phyloP scores from a whole-genome alignment of 139 green algal species.

The Chlamydomonas sp. region DNA sequence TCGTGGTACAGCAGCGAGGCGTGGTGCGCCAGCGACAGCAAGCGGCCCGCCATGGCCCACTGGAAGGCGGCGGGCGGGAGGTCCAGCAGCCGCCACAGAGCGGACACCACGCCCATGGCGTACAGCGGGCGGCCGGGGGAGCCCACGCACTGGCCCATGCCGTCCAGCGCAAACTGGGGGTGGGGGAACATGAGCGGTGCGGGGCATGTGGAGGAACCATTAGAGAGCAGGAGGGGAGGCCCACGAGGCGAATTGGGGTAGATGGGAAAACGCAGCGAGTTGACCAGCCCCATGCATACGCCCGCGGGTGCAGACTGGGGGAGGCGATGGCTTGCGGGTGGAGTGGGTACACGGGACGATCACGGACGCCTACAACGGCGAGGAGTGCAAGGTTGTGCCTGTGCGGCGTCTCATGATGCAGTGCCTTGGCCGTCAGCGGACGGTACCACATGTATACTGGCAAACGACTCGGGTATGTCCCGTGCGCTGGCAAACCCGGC shows the following conservation, averaged over 20 bases:
- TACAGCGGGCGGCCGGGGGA: slow-evolving; percentile 7
- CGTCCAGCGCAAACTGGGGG: slow-evolving; percentile 21
- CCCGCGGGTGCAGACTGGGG: background rate
- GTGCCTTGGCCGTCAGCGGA: background rate
- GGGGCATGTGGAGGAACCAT: background rate
- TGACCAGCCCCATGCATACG: no score
- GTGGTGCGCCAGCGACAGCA: slow-evolving; percentile 27
- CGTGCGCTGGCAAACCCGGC: background rate
- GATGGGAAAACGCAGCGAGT: background rate
- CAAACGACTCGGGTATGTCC: background rate
- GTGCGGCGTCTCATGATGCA: background rate
- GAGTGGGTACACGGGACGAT: background rate
- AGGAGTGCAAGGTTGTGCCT: background rate
- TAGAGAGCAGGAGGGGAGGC: background rate
- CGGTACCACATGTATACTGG: background rate
- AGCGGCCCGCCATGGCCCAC: slow-evolving; percentile 25
- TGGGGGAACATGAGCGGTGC: background rate
- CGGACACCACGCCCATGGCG: slow-evolving; percentile 15
- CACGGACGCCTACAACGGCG: background rate
- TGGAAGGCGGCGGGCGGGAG: slow-evolving; percentile 19
- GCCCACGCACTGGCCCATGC: slow-evolving; percentile 33
- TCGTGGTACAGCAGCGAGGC: slow-evolving; percentile 10
- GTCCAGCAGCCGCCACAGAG: slow-evolving; percentile 38
- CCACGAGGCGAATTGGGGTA: background rate
- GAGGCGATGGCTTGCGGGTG: background rate